Base-by-base conservation (phyloP, 2,329 filamentous ascomycete species). In the Alternaria sp. region DNA sequence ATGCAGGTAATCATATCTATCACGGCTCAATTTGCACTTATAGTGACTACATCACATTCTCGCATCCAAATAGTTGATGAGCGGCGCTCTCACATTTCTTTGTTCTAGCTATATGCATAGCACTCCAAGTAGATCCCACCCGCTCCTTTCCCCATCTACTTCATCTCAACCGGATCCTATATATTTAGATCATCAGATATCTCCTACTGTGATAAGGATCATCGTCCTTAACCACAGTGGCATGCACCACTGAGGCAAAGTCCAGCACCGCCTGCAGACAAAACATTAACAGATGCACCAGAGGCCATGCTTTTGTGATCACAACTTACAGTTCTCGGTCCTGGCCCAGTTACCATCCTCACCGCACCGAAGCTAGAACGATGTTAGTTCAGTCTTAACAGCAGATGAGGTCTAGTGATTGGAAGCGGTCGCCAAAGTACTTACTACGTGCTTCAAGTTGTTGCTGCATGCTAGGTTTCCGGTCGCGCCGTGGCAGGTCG, bases 1-100 rank as follows among this genome's bases (percentile, higher is more conserved):
- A n/a, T 63, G 66, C 2, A 74, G 1, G 74, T 81, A 3, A 79
- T 91, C 7, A 82, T 82, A 56, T 82, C 81, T 59, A 72, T 81
- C 11, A 74, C 79, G 1, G 72, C 80, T 61, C 81, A 83, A 61
- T 18, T 38, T 38, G 34, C 34, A 38, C 16, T 38, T 38, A 16
- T n/a, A 38, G 34, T 38, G 5, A 38, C 14, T 1, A 6, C 14
- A 38, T 38, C 14, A 6, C 0, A 38, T 16, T 1, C 16, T 38
- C n/a, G 7, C 0, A 11, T 7, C 7, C 34, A n/a, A 38, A 38
- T 1, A 16, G 16, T 11, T n/a, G 6, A 38, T n/a, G 34, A 38
- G 7, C 16, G 16, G 16, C 1, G 32, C 32, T 7, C 12, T 36
- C 32, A 36, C 32, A 36, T 38, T 38, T 38, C 14, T n/a, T n/a